Percentiles rank a stretch among this genome's conserved stretches.
These are phyloP conservation scores for Parascedosporium putredinis DNA, from an alignment of 2,329 filamentous ascomycete species.

Conservation along the genomic window DNA sequence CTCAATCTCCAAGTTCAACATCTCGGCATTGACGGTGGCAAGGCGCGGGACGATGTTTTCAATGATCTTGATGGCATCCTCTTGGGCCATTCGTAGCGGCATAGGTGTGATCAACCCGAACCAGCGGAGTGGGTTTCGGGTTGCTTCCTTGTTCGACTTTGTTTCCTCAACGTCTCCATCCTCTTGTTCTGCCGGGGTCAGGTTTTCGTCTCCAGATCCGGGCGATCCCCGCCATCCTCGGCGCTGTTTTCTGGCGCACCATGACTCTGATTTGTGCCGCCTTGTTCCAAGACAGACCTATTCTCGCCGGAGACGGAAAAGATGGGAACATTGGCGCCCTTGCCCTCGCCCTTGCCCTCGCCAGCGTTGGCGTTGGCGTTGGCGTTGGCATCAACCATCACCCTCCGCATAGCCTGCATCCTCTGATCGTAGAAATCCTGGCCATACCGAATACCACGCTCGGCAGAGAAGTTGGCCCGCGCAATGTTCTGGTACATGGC, in stretches of 20 bases:
- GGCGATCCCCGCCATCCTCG: slow-evolving; percentile 8
- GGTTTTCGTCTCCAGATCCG: slow-evolving; percentile 8
- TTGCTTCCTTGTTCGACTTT: slow-evolving; percentile 11
- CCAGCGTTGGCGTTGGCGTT: too few relatives aligned
- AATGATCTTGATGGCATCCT: slow-evolving; percentile 43
- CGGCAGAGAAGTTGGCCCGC: slow-evolving; percentile 65
- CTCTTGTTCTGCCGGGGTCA: neutral
- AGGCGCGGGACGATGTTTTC: slow-evolving; percentile 47
- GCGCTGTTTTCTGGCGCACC: slow-evolving; percentile 9
- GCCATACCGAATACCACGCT: slow-evolving; percentile 54
- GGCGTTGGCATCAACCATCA: slow-evolving; percentile 1
- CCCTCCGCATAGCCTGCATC: slow-evolving; percentile 50
- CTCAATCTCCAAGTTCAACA: slow-evolving; percentile 57
- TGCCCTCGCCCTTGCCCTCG: too few relatives aligned
- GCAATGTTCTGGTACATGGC: slow-evolving; percentile 51
- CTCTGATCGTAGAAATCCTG: slow-evolving; percentile 62
- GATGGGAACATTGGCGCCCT: slow-evolving; percentile 7
- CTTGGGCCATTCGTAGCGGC: slow-evolving; percentile 48
- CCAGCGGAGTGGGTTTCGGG: slow-evolving; percentile 46
- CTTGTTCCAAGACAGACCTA: neutral
- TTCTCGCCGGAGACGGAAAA: neutral
- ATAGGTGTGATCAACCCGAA: slow-evolving; percentile 44
- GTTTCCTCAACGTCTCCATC: slow-evolving; percentile 13
- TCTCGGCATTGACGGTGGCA: slow-evolving; percentile 44
- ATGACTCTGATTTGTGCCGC: neutral